These are phyloP conservation scores for Candida endomychidarum DNA, from an alignment of 805 yeast species.

Conservation along the genomic window DNA sequence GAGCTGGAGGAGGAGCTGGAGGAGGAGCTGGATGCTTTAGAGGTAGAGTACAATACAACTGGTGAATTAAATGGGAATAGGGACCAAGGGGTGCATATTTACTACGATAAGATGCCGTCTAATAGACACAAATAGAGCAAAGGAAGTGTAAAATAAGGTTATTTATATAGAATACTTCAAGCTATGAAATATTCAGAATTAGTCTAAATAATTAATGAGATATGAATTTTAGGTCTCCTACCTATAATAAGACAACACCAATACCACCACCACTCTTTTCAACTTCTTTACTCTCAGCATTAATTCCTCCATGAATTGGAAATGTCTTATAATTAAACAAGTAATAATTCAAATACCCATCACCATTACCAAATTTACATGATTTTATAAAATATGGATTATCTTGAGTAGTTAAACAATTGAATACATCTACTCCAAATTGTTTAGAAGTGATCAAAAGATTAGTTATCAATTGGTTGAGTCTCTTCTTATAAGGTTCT, in stretches of 20 bases:
- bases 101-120: too few relatives aligned
- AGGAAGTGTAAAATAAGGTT: too few relatives aligned
- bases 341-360: slow-evolving; percentile 87
- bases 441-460: slow-evolving; percentile 73
- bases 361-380: slow-evolving; percentile 89
- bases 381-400: slow-evolving; percentile 79
- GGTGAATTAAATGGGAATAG: too few relatives aligned
- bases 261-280: slow-evolving; percentile 68
- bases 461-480: slow-evolving; percentile 63
- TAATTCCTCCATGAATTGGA: slow-evolving; percentile 80
- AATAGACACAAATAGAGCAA: too few relatives aligned
- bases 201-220: too few relatives aligned
- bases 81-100: too few relatives aligned
- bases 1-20: too few relatives aligned
- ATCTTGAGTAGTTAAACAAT: slow-evolving; percentile 89
- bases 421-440: slow-evolving; percentile 81
- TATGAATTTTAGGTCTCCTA: too few relatives aligned
- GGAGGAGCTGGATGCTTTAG: too few relatives aligned
- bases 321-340: slow-evolving; percentile 85
- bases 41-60: too few relatives aligned
- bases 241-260: slow-evolving; percentile 81
- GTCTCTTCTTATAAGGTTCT: slow-evolving; percentile 52
- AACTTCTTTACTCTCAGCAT: slow-evolving; percentile 50
- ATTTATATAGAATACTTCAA: too few relatives aligned
- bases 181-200: too few relatives aligned